Percentiles rank a stretch among this genome's conserved stretches.
phyloP scores from a whole-genome alignment of 306 rosid species.

The Begonia loranthoides region DNA sequence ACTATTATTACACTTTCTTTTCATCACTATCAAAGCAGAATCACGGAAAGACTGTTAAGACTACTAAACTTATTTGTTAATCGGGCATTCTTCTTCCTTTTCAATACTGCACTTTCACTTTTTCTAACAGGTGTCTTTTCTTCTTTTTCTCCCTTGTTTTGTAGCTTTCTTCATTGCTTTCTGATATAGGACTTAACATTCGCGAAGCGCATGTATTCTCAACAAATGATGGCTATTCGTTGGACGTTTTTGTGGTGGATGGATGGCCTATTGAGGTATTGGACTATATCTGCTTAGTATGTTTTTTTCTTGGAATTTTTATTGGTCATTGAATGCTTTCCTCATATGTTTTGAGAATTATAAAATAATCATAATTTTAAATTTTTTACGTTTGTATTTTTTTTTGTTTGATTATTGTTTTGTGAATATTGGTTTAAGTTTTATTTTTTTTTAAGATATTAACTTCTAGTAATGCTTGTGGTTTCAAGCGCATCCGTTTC shows the following conservation, averaged over 20 bases:
- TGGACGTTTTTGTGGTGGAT: slow-evolving; percentile 50
- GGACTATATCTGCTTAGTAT: background rate
- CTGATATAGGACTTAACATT: slow-evolving; percentile 53
- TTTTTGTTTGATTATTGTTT: too few species aligned
- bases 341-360: too few species aligned
- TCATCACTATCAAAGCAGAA: too few species aligned
- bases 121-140: slow-evolving; percentile 12
- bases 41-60: background rate
- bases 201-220: slow-evolving; percentile 63
- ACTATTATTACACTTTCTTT: too few species aligned
- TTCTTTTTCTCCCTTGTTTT: slow-evolving; percentile 17
- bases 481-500: too few species aligned
- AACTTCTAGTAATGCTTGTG: too few species aligned
- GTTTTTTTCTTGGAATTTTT: slow-evolving; percentile 4
- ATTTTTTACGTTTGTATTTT: too few species aligned
- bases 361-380: too few species aligned
- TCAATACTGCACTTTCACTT: background rate
- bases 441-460: too few species aligned
- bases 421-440: too few species aligned
- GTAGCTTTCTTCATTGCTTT: slow-evolving; percentile 50
- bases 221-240: slow-evolving; percentile 48
- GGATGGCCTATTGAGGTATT: slow-evolving; percentile 60
- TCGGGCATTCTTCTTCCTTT: too few species aligned
- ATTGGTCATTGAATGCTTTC: background rate
- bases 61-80: background rate